Base-by-base conservation (phyloP, 805 yeast genomes). In the Teunomyces tritomae region DNA sequence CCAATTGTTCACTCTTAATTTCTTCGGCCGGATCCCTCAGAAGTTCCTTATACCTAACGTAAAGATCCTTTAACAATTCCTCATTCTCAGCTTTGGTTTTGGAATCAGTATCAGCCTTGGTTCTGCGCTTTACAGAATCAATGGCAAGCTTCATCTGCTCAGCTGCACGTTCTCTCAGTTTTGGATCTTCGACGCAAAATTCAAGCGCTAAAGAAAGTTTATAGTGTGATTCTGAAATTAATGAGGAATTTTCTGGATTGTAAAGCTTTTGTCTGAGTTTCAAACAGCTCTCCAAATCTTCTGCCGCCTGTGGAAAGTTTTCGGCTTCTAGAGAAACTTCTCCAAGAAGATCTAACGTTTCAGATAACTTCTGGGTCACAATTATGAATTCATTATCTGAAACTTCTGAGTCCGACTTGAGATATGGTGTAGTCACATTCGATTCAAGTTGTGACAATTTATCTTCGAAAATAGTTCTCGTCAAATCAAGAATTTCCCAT, bases 271-370 rank as follows among this genome's bases (percentile, higher is more conserved):
- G 59, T 61, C 87, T 77, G 39, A 84, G 65, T 27, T 77, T 67
- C 29, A 87, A 72, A 35, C 89, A 74, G 14, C 78, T 67, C 41
- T 74, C 69, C 48, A 89, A 80, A 63, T 91, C 96, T 14, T 70
- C 69, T 0, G 85, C 78, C 0, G 97, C 88, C 63, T 89, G 95
- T 11, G 73, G 67, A 64, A 90, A 90, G 64, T 89, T 88, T 57
- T 92, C 97, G 1, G 94, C 80, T 61, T 92, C 99, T 39, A 91
- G 72, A 0, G 96, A 85, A 8, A 91, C 86, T 61, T 92, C 97
- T 28, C 98, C 98, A 13, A 90, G 72, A 8, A 91, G 65, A 58
- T 87, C 91, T 61, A 83, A 86, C 1, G 84, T 79, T 48, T 88
- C 91, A 0, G 91, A 82, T 17, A 90, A 69, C 53, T 82, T 86